A percentile compares a stretch with the other conserved stretches of the same genome.
These are phyloP conservation scores for Martiniozyma abietophila DNA, from an alignment of 805 yeast genomes.

Conservation along the genomic window DNA sequence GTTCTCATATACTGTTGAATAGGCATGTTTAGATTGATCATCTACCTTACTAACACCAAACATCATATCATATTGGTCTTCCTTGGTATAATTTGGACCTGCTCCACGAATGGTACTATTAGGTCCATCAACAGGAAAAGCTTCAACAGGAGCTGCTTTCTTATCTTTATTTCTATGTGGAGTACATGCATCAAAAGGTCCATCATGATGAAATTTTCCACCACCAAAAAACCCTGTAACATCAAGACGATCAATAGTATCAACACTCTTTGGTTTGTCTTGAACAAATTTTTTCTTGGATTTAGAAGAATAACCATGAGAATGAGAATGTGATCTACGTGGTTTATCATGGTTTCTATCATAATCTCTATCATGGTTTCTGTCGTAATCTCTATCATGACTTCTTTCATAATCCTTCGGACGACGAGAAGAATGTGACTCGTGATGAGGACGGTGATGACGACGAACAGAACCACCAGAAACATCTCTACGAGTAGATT, in stretches of 20 bases:
- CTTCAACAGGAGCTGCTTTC: constrained; percentile 81
- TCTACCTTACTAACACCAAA: constrained; percentile 53
- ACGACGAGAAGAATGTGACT: constrained; percentile 13
- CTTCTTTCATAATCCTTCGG: constrained; percentile 12
- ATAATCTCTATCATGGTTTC: constrained; percentile 14
- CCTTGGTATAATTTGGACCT: constrained; percentile 44
- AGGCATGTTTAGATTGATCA: constrained; percentile 33
- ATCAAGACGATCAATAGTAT: constrained; percentile 89
- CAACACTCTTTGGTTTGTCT: constrained; percentile 64
- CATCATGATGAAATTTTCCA: constrained; percentile 95
- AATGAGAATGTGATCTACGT: constrained; percentile 24
- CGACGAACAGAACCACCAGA: constrained; percentile 5
- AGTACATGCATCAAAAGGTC: constrained; percentile 97
- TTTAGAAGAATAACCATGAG: constrained; percentile 25
- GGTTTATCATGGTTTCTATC: constrained; percentile 16
- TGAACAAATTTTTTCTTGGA: constrained; percentile 31
- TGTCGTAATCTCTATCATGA: constrained; percentile 9
- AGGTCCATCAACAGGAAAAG: constrained; percentile 95
- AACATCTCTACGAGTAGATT: constrained; percentile 11
- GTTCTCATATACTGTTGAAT: too few relatives aligned
- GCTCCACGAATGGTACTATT: constrained; percentile 73
- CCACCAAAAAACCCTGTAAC: constrained; percentile 92
- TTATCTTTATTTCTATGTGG: constrained; percentile 82
- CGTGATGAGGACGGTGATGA: constrained; percentile 12
- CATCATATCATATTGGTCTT: constrained; percentile 60